Conservation (phyloP, 192 early-diverging fungal genomes). For the Dissophora ornata region DNA sequence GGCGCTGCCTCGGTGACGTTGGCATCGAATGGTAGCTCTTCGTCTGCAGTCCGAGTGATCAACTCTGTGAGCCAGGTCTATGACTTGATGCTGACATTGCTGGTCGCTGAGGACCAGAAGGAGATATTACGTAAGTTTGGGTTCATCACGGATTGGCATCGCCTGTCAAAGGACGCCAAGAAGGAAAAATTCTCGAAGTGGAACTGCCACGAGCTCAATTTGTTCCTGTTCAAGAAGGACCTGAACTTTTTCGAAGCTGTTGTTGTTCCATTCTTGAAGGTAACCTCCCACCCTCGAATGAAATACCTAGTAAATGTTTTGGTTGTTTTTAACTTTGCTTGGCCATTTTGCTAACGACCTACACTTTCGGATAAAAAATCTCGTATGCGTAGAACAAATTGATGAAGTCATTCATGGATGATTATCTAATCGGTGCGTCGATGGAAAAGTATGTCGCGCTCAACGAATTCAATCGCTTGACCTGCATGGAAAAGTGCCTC, state of each 20-base stretch:
- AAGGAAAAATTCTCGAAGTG: constrained; percentile 47
- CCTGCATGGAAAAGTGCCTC: constrained; percentile 56
- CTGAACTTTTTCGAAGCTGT: constrained; percentile 46
- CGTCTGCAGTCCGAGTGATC: constrained; percentile 38
- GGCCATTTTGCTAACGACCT: not conserved
- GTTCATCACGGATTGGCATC: constrained; percentile 52
- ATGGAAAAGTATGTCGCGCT: constrained; percentile 41
- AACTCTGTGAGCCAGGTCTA: constrained; percentile 50
- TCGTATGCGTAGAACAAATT: constrained; percentile 66
- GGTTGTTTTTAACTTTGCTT: no score
- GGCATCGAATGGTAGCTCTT: constrained; percentile 21
- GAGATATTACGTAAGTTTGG: constrained; percentile 36
- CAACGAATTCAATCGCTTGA: constrained; percentile 40
- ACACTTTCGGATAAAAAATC: not conserved
- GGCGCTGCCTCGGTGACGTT: constrained; percentile 26
- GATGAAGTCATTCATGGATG: constrained; percentile 60
- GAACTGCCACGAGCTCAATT: constrained; percentile 58
- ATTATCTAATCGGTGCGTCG: constrained; percentile 51
- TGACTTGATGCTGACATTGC: constrained; percentile 46
- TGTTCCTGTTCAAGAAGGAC: constrained; percentile 62
- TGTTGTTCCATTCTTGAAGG: constrained; percentile 56
- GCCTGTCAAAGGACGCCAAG: constrained; percentile 37
- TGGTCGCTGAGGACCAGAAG: constrained; percentile 5
- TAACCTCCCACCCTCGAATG: no score
- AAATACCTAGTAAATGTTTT: not conserved